Evolutionary conservation across 345 rosid species (phyloP), one percentile per base, ranked within the genome.

Genomic region (Corchorus olitorius): DNA sequence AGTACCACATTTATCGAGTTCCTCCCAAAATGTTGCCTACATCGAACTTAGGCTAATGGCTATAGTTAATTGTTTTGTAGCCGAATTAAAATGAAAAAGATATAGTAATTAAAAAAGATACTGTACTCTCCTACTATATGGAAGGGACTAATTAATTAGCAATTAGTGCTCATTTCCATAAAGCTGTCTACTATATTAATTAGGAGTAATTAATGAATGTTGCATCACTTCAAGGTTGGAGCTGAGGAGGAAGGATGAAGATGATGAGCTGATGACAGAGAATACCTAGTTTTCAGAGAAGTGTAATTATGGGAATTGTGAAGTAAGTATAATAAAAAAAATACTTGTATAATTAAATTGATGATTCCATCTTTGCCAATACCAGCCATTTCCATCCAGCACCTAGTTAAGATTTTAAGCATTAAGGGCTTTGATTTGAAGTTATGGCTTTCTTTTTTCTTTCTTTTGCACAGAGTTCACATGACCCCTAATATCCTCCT

Each of bases 201-300:
- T 10, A 39, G 14, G 17, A 7, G 39, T 63, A 16, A 39, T 6
- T 39, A 39, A 39, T 39, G 43, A 39, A 39, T 39, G 6, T 69
- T 69, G 27, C 43, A 50, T 33, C 45, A 22, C 34, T 27, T 58
- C 62, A 33, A 69, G 59, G 62, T 53, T 70, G 74, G 74, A 68
- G 27, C 0, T 68, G 72, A 49, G 22, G 27, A 69, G 43, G n/a
- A 68, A 27, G 27, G 27, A 27, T 27, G 27, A 27, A 27, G 27
- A 27, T 27, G 27, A 27, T 27, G 27, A 27, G 27, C 27, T 14
- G 6, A 68, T 16, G 14, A 9, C 14, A 68, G 8, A 15, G 39
- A 34, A 52, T 16, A 33, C 60, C 27, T 49, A 27, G 60, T 50
- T 69, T 67, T 50, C 73, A 52, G 46, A 6, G 27, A 70, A 69